These are phyloP conservation scores for Saccharomyces hybrid DNA, from an alignment of 1,139 yeast genomes.

Conservation along the genomic window DNA sequence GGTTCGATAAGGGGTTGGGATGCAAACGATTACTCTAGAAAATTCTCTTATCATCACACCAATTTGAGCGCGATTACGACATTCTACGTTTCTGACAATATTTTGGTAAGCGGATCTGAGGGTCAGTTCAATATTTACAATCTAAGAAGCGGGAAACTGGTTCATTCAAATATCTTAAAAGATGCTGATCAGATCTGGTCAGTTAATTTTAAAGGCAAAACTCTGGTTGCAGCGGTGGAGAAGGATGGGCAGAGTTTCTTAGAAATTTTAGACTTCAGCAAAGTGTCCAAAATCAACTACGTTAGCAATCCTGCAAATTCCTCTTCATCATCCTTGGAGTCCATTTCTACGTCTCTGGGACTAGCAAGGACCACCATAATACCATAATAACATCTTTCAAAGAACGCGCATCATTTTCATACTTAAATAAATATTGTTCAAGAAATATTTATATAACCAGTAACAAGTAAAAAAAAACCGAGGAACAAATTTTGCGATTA, in stretches of 20 bases:
- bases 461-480: not conserved
- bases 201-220: slow-evolving; percentile 72
- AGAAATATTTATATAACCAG: not conserved
- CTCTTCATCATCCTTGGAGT: not conserved
- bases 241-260: slow-evolving; percentile 56
- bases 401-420: not conserved
- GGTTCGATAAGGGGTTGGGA: slow-evolving; percentile 89
- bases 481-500: not conserved
- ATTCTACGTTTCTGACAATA: slow-evolving; percentile 79
- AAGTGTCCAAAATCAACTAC: not conserved
- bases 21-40: slow-evolving; percentile 64
- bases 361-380: not conserved
- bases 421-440: not conserved
- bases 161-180: slow-evolving; percentile 59
- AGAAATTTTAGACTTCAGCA: slow-evolving; percentile 74
- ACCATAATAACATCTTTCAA: not conserved
- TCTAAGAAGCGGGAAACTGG: slow-evolving; percentile 64
- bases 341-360: not conserved
- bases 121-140: slow-evolving; percentile 79
- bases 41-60: slow-evolving; percentile 69
- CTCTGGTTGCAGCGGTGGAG: slow-evolving; percentile 91
- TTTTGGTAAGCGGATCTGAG: slow-evolving; percentile 85
- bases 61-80: slow-evolving; percentile 89
- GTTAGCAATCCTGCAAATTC: not conserved
- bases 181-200: slow-evolving; percentile 93